A percentile compares a stretch with the other conserved stretches of the same genome.
Conservation (phyloP, 441 rosid species). For the Isatis lusitanica region DNA sequence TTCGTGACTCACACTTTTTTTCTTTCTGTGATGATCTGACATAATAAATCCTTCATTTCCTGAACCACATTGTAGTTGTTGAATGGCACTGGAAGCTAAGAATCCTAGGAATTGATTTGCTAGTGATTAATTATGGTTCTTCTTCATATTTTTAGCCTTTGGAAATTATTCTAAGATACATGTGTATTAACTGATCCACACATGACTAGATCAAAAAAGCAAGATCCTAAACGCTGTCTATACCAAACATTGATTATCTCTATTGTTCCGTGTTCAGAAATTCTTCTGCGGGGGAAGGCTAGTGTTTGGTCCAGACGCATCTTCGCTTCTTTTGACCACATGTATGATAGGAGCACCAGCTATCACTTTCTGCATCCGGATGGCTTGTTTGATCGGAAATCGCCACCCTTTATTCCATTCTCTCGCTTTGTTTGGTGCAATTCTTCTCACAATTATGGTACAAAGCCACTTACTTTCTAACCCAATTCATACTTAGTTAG, state of each 20-base stretch:
- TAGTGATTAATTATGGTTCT: neutral
- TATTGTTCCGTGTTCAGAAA: constrained; percentile 43
- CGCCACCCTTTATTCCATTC: constrained; percentile 43
- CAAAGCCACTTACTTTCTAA: constrained; percentile 31
- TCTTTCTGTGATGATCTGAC: neutral
- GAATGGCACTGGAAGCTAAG: neutral
- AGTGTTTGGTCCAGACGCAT: constrained; percentile 73
- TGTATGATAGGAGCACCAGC: constrained; percentile 56
- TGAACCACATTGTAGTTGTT: neutral
- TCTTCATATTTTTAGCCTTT: neutral
- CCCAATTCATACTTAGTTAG: neutral
- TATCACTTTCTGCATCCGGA: constrained; percentile 55
- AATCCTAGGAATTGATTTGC: neutral
- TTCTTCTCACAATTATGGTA: constrained; percentile 54
- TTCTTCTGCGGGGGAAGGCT: constrained; percentile 63
- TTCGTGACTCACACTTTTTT: neutral
- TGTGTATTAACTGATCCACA: neutral
- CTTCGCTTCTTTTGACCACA: constrained; percentile 57
- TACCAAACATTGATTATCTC: neutral
- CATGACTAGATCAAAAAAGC: neutral
- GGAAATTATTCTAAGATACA: neutral
- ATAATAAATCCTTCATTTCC: neutral
- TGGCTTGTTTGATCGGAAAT: constrained; percentile 40
- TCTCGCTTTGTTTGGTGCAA: constrained; percentile 38
- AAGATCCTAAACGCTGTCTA: neutral